Base-by-base conservation (phyloP, 2,329 filamentous ascomycete species). In the Aspergillus oerlinghausenensis region DNA sequence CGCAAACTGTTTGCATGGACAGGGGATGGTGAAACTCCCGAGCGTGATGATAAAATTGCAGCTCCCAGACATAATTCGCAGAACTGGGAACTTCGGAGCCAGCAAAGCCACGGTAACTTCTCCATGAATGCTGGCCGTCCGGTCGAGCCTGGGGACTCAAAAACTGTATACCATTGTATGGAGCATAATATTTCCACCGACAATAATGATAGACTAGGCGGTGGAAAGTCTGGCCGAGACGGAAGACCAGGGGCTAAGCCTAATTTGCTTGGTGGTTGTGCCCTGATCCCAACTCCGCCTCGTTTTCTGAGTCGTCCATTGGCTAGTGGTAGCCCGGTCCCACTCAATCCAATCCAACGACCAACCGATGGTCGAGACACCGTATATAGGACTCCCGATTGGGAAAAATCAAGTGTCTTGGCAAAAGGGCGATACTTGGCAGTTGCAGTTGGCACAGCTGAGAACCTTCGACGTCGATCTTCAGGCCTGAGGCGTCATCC, bases 31-130 rank as follows among this genome's bases (percentile, higher is more conserved):
- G 26, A 49, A 7, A 32, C 21, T 21, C 51, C 51, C 51, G 28
- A 40, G 1, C 43, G 7, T 25, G 23, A 7, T 10, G 42, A 17
- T 3, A 48, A n/a, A 49, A 35, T 53, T 49, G 42, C 43, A 49
- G n/a, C 26, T 38, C 25, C 51, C 51, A n/a, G 51, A 40, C 51
- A 49, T 53, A 48, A 49, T 51, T 51, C 35, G 26, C 28, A 50
- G 52, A 38, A 40, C 51, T 53, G 51, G 51, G 40, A 53, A 49
- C 19, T 49, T 53, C 28, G 25, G 25, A 26, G 51, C 28, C 28
- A 29, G 28, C 28, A 10, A 32, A 32, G 29, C 3, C 10, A 11
- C 29, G 4, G 29, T 32, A 11, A 32, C 29, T 10, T 11, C 29
- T 32, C 10, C 29, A 32, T 10, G 29, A 10, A 29, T 29, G 28